Percentiles rank a stretch among this genome's conserved stretches.
Evolutionary conservation across 31 red algal species (phyloP).

Genomic region (Asparagopsis taxiformis): DNA sequence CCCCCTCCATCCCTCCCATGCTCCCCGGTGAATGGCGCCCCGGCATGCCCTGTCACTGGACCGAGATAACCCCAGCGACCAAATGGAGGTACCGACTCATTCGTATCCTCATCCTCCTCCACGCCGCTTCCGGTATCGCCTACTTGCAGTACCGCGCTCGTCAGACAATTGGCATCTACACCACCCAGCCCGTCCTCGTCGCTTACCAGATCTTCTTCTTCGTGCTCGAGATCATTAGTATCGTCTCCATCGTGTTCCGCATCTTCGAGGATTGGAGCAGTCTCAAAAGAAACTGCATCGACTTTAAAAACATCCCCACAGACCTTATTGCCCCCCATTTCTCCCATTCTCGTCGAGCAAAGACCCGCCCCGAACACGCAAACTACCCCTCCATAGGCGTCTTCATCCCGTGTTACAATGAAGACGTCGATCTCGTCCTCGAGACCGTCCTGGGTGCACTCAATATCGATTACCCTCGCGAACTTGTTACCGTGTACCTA

Average conservation of each 20-base stretch:
- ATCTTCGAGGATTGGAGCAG: constrained; percentile 66
- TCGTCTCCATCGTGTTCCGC: constrained; percentile 36
- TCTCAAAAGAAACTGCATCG: constrained; percentile 36
- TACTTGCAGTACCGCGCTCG: constrained; percentile 68
- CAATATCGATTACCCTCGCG: constrained; percentile 59
- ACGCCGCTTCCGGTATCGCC: constrained; percentile 35
- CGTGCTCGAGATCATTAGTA: constrained; percentile 40
- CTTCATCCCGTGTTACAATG: constrained; percentile 82
- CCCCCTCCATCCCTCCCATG: constrained; percentile 18
- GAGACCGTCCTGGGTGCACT: constrained; percentile 63
- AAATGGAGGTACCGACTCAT: constrained; percentile 25
- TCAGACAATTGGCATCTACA: constrained; percentile 48
- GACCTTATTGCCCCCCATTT: constrained; percentile 31
- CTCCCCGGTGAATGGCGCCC: constrained; percentile 37
- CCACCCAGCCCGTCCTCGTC: constrained; percentile 1
- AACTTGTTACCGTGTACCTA: constrained; percentile 69
- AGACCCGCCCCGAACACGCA: constrained; percentile 7
- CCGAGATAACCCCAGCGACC: constrained; percentile 28
- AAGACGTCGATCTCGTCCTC: constrained; percentile 64
- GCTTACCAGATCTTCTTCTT: constrained; percentile 64
- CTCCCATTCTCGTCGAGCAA: constrained; percentile 5
- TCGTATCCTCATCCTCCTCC: constrained; percentile 41
- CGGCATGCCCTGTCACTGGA: constrained; percentile 62
- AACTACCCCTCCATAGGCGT: constrained; percentile 68
- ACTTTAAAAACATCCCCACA: constrained; percentile 61